A percentile compares a stretch with the other conserved stretches of the same genome.
These are phyloP conservation scores for Chamaenerion angustifolium DNA, from an alignment of 345 rosid genomes.

Conservation along the genomic window DNA sequence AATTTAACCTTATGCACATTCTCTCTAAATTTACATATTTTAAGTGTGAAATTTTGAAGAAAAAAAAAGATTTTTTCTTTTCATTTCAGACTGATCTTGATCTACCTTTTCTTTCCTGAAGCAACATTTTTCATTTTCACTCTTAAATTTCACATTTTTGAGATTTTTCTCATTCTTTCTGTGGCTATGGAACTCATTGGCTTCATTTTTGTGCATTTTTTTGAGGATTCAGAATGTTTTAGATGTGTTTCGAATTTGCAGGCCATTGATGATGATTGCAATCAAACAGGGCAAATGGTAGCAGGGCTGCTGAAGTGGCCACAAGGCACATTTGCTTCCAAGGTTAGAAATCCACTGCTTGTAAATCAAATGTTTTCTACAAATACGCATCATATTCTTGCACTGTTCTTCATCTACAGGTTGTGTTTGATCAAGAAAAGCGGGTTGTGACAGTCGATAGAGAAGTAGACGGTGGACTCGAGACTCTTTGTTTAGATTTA, in stretches of 20 bases:
- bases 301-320: slow-evolving; percentile 95
- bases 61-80: too few relatives aligned
- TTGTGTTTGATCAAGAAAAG: slow-evolving; percentile 64
- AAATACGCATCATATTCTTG: not conserved
- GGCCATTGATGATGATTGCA: slow-evolving; percentile 99
- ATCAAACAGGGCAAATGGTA: slow-evolving; percentile 96
- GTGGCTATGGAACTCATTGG: too few relatives aligned
- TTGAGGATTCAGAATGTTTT: too few relatives aligned
- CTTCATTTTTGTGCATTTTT: too few relatives aligned
- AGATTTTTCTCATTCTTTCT: too few relatives aligned
- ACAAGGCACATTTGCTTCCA: slow-evolving; percentile 90
- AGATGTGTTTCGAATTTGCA: slow-evolving; percentile 11
- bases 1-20: too few relatives aligned
- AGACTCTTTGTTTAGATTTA: slow-evolving; percentile 54
- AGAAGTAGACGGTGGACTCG: slow-evolving; percentile 97
- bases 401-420: slow-evolving; percentile 34
- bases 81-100: too few relatives aligned
- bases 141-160: too few relatives aligned
- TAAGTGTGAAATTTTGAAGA: too few relatives aligned
- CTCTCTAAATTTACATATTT: too few relatives aligned
- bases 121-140: too few relatives aligned
- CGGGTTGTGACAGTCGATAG: slow-evolving; percentile 60
- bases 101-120: too few relatives aligned
- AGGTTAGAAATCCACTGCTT: slow-evolving; percentile 29
- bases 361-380: not conserved